Conservation (phyloP, 2,329 filamentous ascomycete genomes). For the Monosporascus sp. region DNA sequence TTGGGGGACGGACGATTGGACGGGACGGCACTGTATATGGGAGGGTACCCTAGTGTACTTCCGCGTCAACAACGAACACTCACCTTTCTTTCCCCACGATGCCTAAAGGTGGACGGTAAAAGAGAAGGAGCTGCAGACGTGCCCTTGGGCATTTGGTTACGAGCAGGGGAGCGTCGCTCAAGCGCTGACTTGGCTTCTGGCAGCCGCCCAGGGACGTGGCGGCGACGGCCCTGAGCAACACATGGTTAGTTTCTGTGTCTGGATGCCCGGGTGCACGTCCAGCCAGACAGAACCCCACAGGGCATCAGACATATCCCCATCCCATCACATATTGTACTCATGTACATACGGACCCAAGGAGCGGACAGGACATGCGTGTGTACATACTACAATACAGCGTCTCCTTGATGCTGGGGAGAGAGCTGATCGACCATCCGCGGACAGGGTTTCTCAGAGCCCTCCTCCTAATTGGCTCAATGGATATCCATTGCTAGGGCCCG, state of each 20-base stretch:
- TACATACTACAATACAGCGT: too few relatives aligned
- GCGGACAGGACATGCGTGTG: too few relatives aligned
- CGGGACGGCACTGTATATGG: background rate
- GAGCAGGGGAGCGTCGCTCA: constrained; percentile 11
- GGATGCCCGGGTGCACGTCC: background rate
- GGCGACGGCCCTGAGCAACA: background rate
- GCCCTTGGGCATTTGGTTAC: constrained; percentile 6
- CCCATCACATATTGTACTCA: too few relatives aligned
- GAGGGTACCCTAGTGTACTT: background rate
- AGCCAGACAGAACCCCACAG: too few relatives aligned
- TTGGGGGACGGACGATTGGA: background rate
- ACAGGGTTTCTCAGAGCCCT: background rate
- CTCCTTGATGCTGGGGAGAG: too few relatives aligned
- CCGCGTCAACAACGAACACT: background rate
- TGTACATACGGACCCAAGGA: too few relatives aligned
- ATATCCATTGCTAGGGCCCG: background rate
- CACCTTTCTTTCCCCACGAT: background rate
- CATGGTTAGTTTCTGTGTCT: background rate
- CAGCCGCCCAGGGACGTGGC: background rate
- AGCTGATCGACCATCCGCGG: too few relatives aligned
- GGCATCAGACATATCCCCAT: too few relatives aligned
- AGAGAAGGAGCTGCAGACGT: background rate
- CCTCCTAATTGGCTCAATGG: background rate
- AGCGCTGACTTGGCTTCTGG: constrained; percentile 14
- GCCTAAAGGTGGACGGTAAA: background rate